Evolutionary conservation across 495 filamentous ascomycete genomes (phyloP), one percentile per base, ranked within the genome.

Genomic region (Hypoxylon trugodes): DNA sequence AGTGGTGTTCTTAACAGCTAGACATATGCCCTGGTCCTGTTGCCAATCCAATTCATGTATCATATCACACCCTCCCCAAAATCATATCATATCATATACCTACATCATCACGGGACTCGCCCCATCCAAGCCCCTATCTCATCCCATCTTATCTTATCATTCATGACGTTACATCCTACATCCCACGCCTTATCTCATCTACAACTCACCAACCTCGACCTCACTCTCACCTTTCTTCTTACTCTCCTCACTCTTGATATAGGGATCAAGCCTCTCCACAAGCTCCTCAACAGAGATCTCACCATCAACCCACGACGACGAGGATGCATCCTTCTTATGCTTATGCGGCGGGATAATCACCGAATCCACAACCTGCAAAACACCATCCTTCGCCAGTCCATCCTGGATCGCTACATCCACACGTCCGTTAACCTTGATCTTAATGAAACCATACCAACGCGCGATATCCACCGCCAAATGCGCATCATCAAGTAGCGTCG

Each of bases 331-430:
- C 12, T 40, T 41, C 50, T 54, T 59, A 4, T 72, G 76, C 22
- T 79, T 64, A 37, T 81, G 82, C 71, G 91, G 91, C 65, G 92
- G 92, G 67, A 96, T 84, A 53, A 96, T 71, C 1, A 96, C 86
- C 41, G 78, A 78, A 37, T 79, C 76, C 6, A 93, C 75, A 35
- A 91, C 86, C 60, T 96, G 92, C 25, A 94, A 77, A 25, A 90
- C 89, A 30, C 93, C 92, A 75, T 96, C 88, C 24, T 71, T 77
- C 1, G 86, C 88, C 37, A 92, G 66, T 6, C 82, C 87, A 74
- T 96, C 90, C 69, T 84, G 74, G 15, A 89, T 72, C 2, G 76
- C 74, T 2, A 94, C 86, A 5, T 61, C 71, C 4, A 75, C 73
- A 49, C 84, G 86, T 13, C 86, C 90, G 73, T 96, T 94, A 58